A percentile compares a stretch with the other conserved stretches of the same genome.
Evolutionary conservation across 2,329 filamentous ascomycete species (phyloP).

Genomic region (Penicillium sp.): DNA sequence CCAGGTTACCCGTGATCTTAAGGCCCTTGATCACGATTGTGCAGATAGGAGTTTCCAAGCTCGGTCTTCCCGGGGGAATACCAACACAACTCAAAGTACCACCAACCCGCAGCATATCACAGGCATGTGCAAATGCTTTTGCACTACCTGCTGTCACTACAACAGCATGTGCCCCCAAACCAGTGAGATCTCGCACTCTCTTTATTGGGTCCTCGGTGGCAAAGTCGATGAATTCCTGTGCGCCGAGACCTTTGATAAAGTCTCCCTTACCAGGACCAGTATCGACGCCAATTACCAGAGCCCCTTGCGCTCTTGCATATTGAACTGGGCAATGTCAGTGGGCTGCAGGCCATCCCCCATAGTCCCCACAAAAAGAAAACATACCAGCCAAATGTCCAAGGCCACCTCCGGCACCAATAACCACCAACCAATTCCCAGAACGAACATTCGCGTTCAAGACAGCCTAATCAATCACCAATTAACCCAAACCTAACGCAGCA

Average conservation of each 20-base stretch:
- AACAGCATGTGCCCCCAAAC: constrained; percentile 40
- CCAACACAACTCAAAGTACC: constrained; percentile 45
- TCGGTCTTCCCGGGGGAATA: constrained; percentile 38
- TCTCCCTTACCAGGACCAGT: constrained; percentile 37
- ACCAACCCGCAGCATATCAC: constrained; percentile 44
- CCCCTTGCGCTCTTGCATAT: constrained; percentile 43
- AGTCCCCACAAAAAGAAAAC: constrained; percentile 1
- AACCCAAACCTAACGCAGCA: background rate
- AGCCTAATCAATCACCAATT: constrained; percentile 26
- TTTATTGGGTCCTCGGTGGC: constrained; percentile 31
- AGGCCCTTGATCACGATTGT: constrained; percentile 48
- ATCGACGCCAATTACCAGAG: constrained; percentile 44
- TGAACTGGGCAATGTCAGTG: constrained; percentile 29
- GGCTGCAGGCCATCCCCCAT: background rate
- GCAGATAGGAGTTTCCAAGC: constrained; percentile 41
- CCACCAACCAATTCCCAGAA: constrained; percentile 41
- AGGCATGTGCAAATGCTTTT: constrained; percentile 41
- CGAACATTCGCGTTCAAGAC: constrained; percentile 42
- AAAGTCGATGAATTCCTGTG: constrained; percentile 43
- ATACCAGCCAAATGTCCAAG: constrained; percentile 46
- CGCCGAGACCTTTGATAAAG: constrained; percentile 40
- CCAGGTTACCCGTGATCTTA: constrained; percentile 43
- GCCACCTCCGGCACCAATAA: constrained; percentile 47
- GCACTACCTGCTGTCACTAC: constrained; percentile 44
- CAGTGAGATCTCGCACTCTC: constrained; percentile 37